phyloP scores from a whole-genome alignment of 2,329 filamentous ascomycete species.

The Arthroderma sp. region DNA sequence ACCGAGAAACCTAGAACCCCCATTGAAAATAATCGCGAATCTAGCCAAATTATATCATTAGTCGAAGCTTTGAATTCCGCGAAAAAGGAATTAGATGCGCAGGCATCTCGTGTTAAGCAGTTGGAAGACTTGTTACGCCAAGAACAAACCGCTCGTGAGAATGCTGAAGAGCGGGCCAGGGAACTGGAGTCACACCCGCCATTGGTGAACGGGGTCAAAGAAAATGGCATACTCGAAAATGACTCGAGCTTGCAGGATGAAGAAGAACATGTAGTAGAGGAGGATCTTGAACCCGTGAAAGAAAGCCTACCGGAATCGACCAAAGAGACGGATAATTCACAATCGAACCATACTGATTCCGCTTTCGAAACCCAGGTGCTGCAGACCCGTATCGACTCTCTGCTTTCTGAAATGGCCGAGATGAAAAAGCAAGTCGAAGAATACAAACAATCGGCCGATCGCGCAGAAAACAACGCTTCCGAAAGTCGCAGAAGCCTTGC shows the following conservation, averaged over 20 bases:
- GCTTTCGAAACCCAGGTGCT: conserved; percentile 28
- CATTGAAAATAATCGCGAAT: conserved; percentile 38
- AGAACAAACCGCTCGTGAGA: conserved; percentile 68
- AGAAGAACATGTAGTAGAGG: not conserved
- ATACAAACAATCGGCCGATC: conserved; percentile 65
- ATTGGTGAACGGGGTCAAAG: not conserved
- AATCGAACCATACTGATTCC: not conserved
- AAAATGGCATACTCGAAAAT: not conserved
- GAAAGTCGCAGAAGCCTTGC: conserved; percentile 60
- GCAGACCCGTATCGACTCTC: conserved; percentile 59
- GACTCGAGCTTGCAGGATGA: not conserved
- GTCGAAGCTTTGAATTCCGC: conserved; percentile 73
- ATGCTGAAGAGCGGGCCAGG: conserved; percentile 69
- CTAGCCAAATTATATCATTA: conserved; percentile 67
- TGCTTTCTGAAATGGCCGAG: conserved; percentile 67
- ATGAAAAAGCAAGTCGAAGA: conserved; percentile 67
- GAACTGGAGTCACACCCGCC: conserved; percentile 50
- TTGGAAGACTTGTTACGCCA: conserved; percentile 65
- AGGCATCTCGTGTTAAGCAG: conserved; percentile 64
- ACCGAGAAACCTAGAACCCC: conserved; percentile 56
- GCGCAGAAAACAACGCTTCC: conserved; percentile 64
- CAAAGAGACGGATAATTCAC: no score
- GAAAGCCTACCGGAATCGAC: no score
- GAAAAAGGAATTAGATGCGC: conserved; percentile 76
- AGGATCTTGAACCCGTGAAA: not conserved